Evolutionary conservation across 495 filamentous ascomycete genomes (phyloP).

Genomic region (Daldinia bambusicola): DNA sequence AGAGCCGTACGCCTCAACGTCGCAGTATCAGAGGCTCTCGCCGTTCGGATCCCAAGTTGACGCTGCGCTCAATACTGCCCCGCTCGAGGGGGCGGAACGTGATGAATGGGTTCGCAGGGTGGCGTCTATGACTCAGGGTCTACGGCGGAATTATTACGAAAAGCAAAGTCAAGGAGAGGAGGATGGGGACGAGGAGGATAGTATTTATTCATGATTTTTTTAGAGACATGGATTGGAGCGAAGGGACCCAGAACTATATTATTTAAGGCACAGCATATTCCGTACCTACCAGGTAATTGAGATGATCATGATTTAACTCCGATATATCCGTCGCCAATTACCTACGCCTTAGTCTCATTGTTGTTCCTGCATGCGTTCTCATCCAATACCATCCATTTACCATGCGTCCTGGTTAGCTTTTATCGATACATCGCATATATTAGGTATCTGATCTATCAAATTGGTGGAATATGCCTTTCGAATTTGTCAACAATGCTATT

Average conservation of each 20-base stretch:
- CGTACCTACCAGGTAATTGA: background rate
- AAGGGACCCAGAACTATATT: background rate
- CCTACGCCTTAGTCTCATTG: background rate
- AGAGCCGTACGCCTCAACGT: background rate
- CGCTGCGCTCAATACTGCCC: constrained; percentile 8
- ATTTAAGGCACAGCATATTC: background rate
- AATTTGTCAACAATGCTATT: constrained; percentile 4
- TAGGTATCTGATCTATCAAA: no score
- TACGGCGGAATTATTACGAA: constrained; percentile 2
- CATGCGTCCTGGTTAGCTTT: background rate
- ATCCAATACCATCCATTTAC: background rate
- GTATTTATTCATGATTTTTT: background rate
- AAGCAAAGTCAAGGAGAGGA: background rate
- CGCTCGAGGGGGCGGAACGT: constrained; percentile 3
- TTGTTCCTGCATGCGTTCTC: background rate
- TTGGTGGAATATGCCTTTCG: background rate
- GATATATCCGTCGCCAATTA: background rate
- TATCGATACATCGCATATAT: background rate
- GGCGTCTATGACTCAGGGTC: constrained; percentile 19
- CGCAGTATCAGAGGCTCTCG: background rate
- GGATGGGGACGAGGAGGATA: background rate
- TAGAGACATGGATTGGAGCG: background rate
- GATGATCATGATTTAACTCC: background rate
- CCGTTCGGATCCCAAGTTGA: constrained; percentile 16
- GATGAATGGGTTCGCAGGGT: constrained; percentile 19